Percentiles rank a stretch among this genome's conserved stretches.
Conservation (phyloP, 2,329 filamentous ascomycete genomes). For the Xylaria sp. region DNA sequence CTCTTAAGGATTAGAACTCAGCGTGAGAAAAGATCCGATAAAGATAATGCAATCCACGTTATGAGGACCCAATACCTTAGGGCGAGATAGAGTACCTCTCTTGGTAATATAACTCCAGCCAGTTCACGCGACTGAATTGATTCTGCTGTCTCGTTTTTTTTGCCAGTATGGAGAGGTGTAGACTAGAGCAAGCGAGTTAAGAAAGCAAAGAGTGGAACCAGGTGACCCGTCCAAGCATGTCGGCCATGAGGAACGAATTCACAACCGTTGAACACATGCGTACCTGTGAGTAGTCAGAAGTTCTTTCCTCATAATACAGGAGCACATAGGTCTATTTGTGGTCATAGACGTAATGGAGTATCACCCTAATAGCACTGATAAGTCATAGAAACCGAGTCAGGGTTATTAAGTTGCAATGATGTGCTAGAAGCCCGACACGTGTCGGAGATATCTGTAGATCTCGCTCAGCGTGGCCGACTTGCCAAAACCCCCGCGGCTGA, state of each 20-base stretch:
- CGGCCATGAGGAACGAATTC: not conserved
- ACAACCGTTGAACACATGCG: not conserved
- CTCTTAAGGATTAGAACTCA: not conserved
- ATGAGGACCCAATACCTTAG: not conserved
- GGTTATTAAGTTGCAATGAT: not conserved
- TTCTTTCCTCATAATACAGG: not conserved
- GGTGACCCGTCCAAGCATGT: not conserved
- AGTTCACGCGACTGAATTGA: not conserved
- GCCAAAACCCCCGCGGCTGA: not conserved
- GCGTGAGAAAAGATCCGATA: too few species aligned
- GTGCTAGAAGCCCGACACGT: not conserved
- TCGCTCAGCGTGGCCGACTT: not conserved
- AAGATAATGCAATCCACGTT: not conserved
- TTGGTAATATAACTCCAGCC: too few species aligned
- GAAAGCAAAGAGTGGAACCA: not conserved
- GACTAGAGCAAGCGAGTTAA: not conserved
- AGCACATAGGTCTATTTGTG: not conserved
- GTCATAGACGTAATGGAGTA: not conserved
- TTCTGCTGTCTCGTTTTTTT: not conserved
- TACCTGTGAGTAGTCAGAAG: not conserved
- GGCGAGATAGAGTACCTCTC: too few species aligned
- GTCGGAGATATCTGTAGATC: constrained; percentile 3
- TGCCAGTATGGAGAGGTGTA: not conserved
- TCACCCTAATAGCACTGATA: too few species aligned
- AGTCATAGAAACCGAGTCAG: not conserved